Percentiles rank a stretch among this genome's conserved stretches.
Evolutionary conservation across 768 basidiomycete genomes (phyloP).

Genomic region (Pleurotus citrinopileatus): DNA sequence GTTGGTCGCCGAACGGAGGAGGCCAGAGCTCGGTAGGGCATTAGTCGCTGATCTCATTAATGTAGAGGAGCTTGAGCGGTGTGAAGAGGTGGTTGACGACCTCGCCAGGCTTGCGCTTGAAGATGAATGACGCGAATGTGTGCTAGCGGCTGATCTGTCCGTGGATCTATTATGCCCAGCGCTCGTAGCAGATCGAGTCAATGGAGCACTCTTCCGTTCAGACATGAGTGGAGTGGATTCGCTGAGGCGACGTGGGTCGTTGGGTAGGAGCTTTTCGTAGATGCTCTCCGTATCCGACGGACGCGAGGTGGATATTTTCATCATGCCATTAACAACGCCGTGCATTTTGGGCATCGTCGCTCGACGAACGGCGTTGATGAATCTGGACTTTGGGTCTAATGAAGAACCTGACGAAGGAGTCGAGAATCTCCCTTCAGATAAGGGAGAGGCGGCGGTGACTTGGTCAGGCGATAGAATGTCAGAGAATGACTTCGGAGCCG

Average conservation of each 20-base stretch:
- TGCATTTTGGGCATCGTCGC: slow-evolving; percentile 10
- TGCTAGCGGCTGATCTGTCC: not conserved
- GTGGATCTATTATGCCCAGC: slow-evolving; percentile 8
- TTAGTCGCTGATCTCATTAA: not conserved
- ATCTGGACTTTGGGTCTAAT: slow-evolving; percentile 1
- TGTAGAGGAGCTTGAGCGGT: not conserved
- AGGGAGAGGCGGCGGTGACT: slow-evolving; percentile 2
- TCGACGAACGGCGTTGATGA: slow-evolving; percentile 9
- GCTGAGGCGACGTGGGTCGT: not conserved
- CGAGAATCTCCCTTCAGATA: not conserved
- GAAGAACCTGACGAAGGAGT: not conserved
- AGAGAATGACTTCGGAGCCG: slow-evolving; percentile 2
- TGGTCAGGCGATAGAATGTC: slow-evolving; percentile 3
- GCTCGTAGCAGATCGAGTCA: not conserved
- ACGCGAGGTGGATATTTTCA: not conserved
- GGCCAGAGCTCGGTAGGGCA: not conserved
- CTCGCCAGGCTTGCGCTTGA: not conserved
- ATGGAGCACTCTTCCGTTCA: not conserved
- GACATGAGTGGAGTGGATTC: not conserved
- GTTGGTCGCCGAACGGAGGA: not conserved
- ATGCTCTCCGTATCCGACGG: not conserved
- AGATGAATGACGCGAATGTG: not conserved
- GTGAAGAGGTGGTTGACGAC: not conserved
- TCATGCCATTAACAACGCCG: not conserved
- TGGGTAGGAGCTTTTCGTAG: not conserved